phyloP scores from a whole-genome alignment of 768 basidiomycete genomes.

The Rubroboletus satanas region DNA sequence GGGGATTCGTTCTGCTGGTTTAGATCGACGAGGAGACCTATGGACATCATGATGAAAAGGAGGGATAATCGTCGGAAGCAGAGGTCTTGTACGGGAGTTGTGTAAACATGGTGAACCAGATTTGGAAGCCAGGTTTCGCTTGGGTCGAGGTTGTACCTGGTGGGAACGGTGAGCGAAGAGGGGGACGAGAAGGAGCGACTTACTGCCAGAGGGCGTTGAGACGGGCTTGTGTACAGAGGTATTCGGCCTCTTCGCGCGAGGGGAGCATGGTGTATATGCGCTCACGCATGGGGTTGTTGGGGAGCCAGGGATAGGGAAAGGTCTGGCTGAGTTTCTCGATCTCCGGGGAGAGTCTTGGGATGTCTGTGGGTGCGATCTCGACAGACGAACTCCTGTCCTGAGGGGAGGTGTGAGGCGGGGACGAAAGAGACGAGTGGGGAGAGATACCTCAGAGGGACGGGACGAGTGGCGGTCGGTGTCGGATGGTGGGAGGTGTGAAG shows the following conservation, averaged over 20 bases:
- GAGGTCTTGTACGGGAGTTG: slow-evolving; percentile 53
- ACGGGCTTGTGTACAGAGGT: slow-evolving; percentile 60
- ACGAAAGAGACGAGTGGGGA: background rate
- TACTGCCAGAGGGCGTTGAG: slow-evolving; percentile 73
- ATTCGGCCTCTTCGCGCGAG: slow-evolving; percentile 51
- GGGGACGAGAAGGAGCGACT: slow-evolving; percentile 26
- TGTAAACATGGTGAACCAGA: slow-evolving; percentile 65
- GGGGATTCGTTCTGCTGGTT: slow-evolving; percentile 50
- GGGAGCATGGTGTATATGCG: slow-evolving; percentile 64
- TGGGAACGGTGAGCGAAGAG: slow-evolving; percentile 3
- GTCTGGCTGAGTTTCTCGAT: slow-evolving; percentile 53
- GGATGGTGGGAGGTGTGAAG: slow-evolving; percentile 3
- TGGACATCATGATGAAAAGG: slow-evolving; percentile 67
- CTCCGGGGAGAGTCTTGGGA: slow-evolving; percentile 27
- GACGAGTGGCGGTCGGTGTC: slow-evolving; percentile 11
- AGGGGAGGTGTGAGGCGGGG: background rate
- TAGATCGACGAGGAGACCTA: slow-evolving; percentile 67
- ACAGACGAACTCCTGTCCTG: slow-evolving; percentile 27
- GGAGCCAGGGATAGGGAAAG: slow-evolving; percentile 67
- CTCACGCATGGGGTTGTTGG: slow-evolving; percentile 59
- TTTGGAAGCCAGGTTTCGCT: slow-evolving; percentile 70
- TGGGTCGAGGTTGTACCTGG: slow-evolving; percentile 64
- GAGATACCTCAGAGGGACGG: slow-evolving; percentile 25
- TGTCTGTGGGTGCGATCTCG: slow-evolving; percentile 20
- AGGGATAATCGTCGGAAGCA: slow-evolving; percentile 65